Conservation (phyloP, 495 filamentous ascomycete genomes). For the Hypoxylon lienhwacheense region DNA sequence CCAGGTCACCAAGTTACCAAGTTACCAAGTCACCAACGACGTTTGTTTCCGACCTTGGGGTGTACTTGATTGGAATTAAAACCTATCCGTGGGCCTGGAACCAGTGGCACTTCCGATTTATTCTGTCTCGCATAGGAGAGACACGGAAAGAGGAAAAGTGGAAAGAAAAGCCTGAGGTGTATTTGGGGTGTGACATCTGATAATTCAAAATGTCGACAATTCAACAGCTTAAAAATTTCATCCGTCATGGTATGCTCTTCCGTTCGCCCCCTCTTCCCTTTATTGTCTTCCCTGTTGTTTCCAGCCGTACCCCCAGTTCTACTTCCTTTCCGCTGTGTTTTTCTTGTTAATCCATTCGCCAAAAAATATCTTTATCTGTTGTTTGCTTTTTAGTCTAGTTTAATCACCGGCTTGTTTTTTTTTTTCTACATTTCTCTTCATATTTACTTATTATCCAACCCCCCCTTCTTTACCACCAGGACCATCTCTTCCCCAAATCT, state of each 20-base stretch:
- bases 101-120: constrained; percentile 14
- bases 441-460: background rate
- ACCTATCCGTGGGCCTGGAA: constrained; percentile 18
- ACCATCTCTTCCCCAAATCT: background rate
- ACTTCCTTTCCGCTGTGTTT: constrained; percentile 11
- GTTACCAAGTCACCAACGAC: background rate
- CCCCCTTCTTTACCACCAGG: background rate
- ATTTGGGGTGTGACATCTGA: constrained; percentile 21
- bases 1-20: background rate
- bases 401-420: background rate
- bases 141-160: constrained; percentile 11
- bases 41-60: constrained; percentile 1
- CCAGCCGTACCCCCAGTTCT: constrained; percentile 1
- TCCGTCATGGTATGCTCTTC: constrained; percentile 74
- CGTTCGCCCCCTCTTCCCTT: constrained; percentile 2
- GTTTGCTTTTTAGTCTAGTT: background rate
- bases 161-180: constrained; percentile 13
- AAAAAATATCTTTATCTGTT: constrained; percentile 7
- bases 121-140: constrained; percentile 22
- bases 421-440: constrained; percentile 1
- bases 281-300: constrained; percentile 8
- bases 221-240: constrained; percentile 87
- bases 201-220: constrained; percentile 70
- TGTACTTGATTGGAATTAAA: constrained; percentile 22
- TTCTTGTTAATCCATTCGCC: constrained; percentile 4